Conservation (phyloP, 2,329 filamentous ascomycete genomes). For the Lasiodiplodia citricola region DNA sequence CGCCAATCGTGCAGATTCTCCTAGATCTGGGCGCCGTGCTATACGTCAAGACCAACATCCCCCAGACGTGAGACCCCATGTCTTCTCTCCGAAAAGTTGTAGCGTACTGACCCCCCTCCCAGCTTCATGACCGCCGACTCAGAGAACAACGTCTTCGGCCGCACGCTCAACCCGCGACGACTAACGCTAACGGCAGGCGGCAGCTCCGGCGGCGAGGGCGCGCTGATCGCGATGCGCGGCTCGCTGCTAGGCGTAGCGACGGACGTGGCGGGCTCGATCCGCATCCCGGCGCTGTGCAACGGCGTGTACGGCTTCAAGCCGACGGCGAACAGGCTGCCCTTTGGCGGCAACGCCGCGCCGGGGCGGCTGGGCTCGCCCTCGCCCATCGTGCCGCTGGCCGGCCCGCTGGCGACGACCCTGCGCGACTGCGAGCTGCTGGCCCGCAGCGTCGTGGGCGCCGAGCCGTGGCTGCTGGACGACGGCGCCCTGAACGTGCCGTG, state of each 20-base stretch:
- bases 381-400: constrained; percentile 46
- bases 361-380: constrained; percentile 25
- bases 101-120: neutral
- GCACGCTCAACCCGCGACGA: constrained; percentile 68
- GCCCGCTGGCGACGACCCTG: constrained; percentile 50
- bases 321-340: constrained; percentile 52
- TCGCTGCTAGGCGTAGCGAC: constrained; percentile 66
- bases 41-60: constrained; percentile 61
- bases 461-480: constrained; percentile 55
- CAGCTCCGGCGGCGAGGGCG: constrained; percentile 69
- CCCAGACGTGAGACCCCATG: constrained; percentile 47
- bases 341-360: constrained; percentile 36
- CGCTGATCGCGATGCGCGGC: constrained; percentile 63
- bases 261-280: constrained; percentile 67
- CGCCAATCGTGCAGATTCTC: constrained; percentile 44
- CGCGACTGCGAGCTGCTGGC: constrained; percentile 51
- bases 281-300: constrained; percentile 83
- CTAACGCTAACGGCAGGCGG: constrained; percentile 66
- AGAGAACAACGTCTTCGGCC: constrained; percentile 66
- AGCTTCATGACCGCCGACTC: constrained; percentile 55
- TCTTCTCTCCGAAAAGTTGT: constrained; percentile 31
- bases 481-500: constrained; percentile 53
- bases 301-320: constrained; percentile 48
- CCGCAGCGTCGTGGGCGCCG: constrained; percentile 45
- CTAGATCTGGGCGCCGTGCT: constrained; percentile 53